Base-by-base conservation (phyloP, 2,329 filamentous ascomycete species). In the Hyphodiscus sp. region DNA sequence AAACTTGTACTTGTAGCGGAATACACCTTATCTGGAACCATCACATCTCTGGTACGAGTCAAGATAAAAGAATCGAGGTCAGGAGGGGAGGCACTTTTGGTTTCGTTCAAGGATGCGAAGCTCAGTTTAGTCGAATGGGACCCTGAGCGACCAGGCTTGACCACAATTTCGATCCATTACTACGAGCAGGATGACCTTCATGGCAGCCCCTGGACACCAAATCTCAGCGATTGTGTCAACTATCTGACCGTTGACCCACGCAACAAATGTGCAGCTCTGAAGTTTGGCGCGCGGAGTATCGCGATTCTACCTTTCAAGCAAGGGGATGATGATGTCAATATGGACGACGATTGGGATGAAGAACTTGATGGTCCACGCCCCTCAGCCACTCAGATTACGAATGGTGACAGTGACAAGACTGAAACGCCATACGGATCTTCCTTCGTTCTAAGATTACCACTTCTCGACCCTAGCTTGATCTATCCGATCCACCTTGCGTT, bases 71-170 rank as follows among this genome's bases (percentile, higher is more conserved):
- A 82, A 47, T 87, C 87, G 10, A 87, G 85, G 62, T 89, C 87
- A 20, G 89, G 89, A 18, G 91, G 89, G 54, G 89, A 96, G 57
- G 86, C 87, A 46, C 76, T 99, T 52, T 75, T 99, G 52, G 71
- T 97, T 53, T 87, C 90, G 0, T 87, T 92, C 71, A 87, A 87
- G 66, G 91, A 96, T 72, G 94, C 94, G 43, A 96, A 96, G 73
- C 79, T 97, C 67, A 95, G 89, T 70, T 76, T 99, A 69, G 79
- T 96, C 52, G 89, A 96, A 73, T 99, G 94, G 94, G 89, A 97
- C 68, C 84, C 89, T 9, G 83, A 87, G 68, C 83, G 82, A 61
- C 79, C 88, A 70, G 81, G 82, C 49, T 84, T 97, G 63, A 85
- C 86, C 63, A 97, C 92, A 50, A 82, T 94, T 58, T 97, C 92